Conservation (phyloP, 2,329 filamentous ascomycete species). For the Diaporthe velutina region DNA sequence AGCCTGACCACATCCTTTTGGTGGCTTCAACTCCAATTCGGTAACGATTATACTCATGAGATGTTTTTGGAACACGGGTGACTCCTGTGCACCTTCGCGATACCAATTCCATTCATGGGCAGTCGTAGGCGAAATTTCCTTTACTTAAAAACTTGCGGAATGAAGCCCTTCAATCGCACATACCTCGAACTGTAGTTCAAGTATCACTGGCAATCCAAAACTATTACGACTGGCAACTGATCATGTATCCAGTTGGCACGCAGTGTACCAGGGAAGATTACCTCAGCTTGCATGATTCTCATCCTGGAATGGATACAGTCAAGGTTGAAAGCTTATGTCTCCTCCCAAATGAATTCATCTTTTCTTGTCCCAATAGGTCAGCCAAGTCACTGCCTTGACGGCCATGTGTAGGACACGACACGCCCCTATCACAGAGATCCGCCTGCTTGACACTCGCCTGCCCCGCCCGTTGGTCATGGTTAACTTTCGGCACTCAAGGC, state of each 20-base stretch:
- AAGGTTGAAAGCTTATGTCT: background rate
- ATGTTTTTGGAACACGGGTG: background rate
- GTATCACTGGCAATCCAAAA: background rate
- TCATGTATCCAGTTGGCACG: background rate
- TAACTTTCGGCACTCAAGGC: background rate
- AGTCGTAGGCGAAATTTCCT: background rate
- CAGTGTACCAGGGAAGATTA: background rate
- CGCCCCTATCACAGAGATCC: background rate
- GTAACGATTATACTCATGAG: background rate
- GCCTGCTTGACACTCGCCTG: background rate
- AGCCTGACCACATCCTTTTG: background rate
- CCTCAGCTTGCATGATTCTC: background rate
- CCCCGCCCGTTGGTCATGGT: background rate
- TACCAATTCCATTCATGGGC: background rate
- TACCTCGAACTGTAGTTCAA: background rate
- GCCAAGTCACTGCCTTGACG: background rate
- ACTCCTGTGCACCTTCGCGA: background rate
- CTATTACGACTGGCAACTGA: background rate
- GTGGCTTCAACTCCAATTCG: background rate
- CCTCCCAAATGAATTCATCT: background rate
- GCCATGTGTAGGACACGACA: background rate
- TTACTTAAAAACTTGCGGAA: too few species aligned
- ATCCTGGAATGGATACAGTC: background rate
- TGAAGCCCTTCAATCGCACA: background rate
- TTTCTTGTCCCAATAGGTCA: background rate